Conservation (phyloP, 495 filamentous ascomycete genomes). For the Lophium mytilinum region DNA sequence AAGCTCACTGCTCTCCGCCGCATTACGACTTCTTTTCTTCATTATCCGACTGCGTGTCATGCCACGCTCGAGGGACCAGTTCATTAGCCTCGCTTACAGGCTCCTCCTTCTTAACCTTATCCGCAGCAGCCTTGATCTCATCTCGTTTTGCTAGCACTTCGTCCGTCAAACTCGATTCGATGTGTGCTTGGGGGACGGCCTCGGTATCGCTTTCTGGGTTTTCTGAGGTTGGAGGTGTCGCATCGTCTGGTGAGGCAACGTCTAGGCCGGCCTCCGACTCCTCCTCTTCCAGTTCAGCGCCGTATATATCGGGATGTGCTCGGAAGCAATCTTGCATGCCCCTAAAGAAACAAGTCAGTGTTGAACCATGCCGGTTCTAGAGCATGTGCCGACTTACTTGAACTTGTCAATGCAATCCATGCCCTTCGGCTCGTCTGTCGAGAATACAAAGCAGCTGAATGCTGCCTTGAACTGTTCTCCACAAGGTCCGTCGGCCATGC, state of each 20-base stretch:
- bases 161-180: constrained; percentile 25
- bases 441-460: constrained; percentile 97
- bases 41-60: constrained; percentile 8
- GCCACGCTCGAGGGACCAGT: constrained; percentile 16
- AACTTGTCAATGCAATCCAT: constrained; percentile 98
- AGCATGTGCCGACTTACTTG: constrained; percentile 52
- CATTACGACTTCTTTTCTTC: background rate
- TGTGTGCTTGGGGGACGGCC: background rate
- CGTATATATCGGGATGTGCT: constrained; percentile 82
- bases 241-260: constrained; percentile 31
- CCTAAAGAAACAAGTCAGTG: constrained; percentile 41
- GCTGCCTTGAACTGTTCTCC: constrained; percentile 89
- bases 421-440: constrained; percentile 91
- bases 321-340: constrained; percentile 97
- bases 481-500: constrained; percentile 95
- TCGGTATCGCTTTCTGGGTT: background rate
- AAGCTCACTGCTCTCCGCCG: too few relatives aligned
- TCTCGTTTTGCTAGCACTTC: constrained; percentile 15
- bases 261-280: constrained; percentile 61
- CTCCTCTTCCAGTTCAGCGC: constrained; percentile 78
- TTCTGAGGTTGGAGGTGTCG: constrained; percentile 2
- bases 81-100: constrained; percentile 9
- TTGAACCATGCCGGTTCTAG: background rate
- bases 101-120: constrained; percentile 8
- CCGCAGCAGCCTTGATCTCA: constrained; percentile 21